phyloP scores from a whole-genome alignment of 179 eudicot species.

The Silene noctiflora region DNA sequence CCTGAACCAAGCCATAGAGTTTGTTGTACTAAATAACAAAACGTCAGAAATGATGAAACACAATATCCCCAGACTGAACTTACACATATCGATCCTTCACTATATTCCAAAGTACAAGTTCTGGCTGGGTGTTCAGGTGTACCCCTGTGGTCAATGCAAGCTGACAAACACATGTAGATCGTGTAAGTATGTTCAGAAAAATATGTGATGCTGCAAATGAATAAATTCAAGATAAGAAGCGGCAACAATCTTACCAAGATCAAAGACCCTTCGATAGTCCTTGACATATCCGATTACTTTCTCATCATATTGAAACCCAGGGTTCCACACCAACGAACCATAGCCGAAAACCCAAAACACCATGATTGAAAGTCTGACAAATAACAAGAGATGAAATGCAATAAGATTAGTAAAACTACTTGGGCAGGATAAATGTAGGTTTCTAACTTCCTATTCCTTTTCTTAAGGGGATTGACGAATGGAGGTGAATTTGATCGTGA shows the following conservation, averaged over 20 bases:
- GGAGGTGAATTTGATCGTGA: too few relatives aligned
- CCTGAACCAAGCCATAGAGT: not conserved
- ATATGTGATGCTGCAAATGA: not conserved
- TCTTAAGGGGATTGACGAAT: too few relatives aligned
- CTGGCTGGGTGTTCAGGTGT: slow-evolving; percentile 95
- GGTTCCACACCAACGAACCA: slow-evolving; percentile 97
- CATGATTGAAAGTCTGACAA: slow-evolving; percentile 47
- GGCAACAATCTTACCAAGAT: slow-evolving; percentile 63
- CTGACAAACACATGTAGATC: slow-evolving; percentile 38
- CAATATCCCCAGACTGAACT: slow-evolving; percentile 26
- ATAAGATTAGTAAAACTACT: slow-evolving; percentile 3
- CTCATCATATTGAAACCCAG: slow-evolving; percentile 85
- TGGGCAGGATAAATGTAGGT: not conserved
- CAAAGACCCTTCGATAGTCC: slow-evolving; percentile 79
- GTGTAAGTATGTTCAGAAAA: not conserved
- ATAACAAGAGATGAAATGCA: not conserved
- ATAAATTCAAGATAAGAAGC: not conserved
- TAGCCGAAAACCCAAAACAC: slow-evolving; percentile 97
- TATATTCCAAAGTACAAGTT: slow-evolving; percentile 75
- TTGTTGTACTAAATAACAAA: not conserved
- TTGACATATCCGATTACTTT: slow-evolving; percentile 82
- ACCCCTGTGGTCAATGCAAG: slow-evolving; percentile 95
- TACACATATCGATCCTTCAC: slow-evolving; percentile 77
- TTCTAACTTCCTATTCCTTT: not conserved
- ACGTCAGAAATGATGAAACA: not conserved